Conservation (phyloP, 2,329 filamentous ascomycete species). For the Pseudogymnoascus sp. region DNA sequence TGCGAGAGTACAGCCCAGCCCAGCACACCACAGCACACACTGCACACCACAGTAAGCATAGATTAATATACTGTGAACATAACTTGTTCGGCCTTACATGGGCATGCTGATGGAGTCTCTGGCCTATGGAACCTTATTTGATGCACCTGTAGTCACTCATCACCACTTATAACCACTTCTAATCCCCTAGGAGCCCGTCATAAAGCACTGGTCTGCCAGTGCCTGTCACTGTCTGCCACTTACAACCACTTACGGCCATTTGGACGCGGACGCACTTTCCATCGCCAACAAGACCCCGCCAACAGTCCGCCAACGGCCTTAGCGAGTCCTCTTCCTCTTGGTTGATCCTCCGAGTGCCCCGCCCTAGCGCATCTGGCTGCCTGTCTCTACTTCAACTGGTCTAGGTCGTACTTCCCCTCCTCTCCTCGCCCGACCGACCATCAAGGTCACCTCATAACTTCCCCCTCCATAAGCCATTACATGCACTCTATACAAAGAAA, state of each 20-base stretch:
- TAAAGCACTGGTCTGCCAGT: neutral
- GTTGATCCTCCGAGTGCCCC: neutral
- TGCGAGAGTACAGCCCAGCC: neutral
- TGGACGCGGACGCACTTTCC: neutral
- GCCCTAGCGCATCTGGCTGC: neutral
- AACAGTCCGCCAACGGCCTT: neutral
- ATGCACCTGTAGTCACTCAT: neutral
- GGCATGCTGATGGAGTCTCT: neutral
- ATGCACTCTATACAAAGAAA: neutral
- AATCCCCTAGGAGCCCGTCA: neutral
- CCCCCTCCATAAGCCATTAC: neutral
- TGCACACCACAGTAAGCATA: neutral
- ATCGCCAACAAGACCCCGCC: neutral
- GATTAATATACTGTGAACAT: neutral
- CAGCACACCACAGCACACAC: neutral
- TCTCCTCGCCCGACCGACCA: neutral
- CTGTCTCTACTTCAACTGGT: neutral
- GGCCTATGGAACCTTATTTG: neutral
- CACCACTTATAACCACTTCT: neutral
- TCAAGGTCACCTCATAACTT: slow-evolving; percentile 3
- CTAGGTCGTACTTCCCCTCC: slow-evolving; percentile 4
- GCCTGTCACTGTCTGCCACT: neutral
- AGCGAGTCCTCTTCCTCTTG: neutral
- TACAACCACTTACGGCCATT: neutral
- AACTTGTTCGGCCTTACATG: neutral